Evolutionary conservation across 495 filamentous ascomycete species (phyloP).

Genomic region (Barbatosphaeria neglecta): DNA sequence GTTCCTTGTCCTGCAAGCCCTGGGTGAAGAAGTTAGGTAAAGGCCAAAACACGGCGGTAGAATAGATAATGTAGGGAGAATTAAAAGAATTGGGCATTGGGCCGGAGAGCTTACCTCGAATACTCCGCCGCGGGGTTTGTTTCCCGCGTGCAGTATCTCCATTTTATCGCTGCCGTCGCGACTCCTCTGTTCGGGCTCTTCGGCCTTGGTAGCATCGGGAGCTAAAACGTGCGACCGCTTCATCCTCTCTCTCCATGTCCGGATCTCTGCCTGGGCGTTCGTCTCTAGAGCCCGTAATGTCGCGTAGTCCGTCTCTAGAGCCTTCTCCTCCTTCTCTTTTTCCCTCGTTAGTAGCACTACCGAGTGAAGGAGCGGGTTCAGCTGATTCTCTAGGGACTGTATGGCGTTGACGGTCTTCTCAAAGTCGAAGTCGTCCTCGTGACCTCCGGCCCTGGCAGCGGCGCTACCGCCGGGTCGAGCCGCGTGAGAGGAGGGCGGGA

Average conservation of each 20-base stretch:
- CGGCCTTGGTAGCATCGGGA: constrained; percentile 14
- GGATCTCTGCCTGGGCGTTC: constrained; percentile 26
- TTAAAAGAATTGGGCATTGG: no score
- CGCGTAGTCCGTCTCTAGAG: constrained; percentile 28
- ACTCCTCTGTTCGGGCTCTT: background rate
- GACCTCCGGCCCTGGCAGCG: constrained; percentile 2
- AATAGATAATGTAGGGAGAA: background rate
- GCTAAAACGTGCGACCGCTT: constrained; percentile 31
- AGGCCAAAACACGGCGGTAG: background rate
- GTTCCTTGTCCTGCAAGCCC: constrained; percentile 19
- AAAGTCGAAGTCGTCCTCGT: constrained; percentile 33
- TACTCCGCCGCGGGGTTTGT: constrained; percentile 7
- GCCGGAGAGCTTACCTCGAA: constrained; percentile 22
- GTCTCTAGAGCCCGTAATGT: constrained; percentile 20
- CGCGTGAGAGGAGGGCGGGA: constrained; percentile 21
- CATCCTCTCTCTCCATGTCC: constrained; percentile 20
- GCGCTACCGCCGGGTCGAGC: background rate
- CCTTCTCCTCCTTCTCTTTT: constrained; percentile 25
- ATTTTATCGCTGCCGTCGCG: constrained; percentile 9
- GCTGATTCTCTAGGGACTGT: constrained; percentile 20
- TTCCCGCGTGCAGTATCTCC: constrained; percentile 5
- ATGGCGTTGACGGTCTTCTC: constrained; percentile 27
- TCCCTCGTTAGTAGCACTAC: constrained; percentile 28
- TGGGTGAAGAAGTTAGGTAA: constrained; percentile 1
- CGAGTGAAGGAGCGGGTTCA: constrained; percentile 32